Base-by-base conservation (phyloP, 1,139 yeast genomes). In the Groenewaldozyma sp. region DNA sequence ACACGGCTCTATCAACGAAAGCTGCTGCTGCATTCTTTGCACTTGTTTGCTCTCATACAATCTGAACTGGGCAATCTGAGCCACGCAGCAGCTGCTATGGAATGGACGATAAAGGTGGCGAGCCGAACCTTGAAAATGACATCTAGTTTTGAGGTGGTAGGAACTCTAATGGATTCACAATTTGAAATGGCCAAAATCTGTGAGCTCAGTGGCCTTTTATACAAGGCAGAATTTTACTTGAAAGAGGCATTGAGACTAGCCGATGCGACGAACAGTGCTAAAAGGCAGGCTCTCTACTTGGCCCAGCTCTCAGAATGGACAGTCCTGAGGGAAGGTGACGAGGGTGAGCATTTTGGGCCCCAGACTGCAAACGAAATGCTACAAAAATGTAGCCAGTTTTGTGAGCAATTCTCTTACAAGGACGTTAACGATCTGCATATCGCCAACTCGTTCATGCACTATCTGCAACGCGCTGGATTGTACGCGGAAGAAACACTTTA, bases 171-270 rank as follows among this genome's bases (percentile, higher is more conserved):
- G 33, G 33, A 29, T 9, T 13, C 33, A 9, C 17, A n/a, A 5
- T 29, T 33, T 26, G 24, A 35, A 11, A 27, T 49, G 4, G 51
- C 57, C 1, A 43, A 41, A 37, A 41, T 45, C 4, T 51, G 47
- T 39, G 58, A 54, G 35, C 37, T 39, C 13, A 43, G 48, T 7
- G 58, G 58, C 26, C 40, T 52, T 17, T 46, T 45, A 13, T 40
- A 49, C 21, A 51, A 47, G 31, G 49, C 58, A 1, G 36, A 37
- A 20, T 49, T 50, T 34, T 51, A 52, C 36, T 42, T 50, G 17
- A 45, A 45, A 7, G 56, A 53, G 35, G 56, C 54, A 1, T 37
- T 46, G 2, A 46, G 46, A 34, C 35, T 51, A 14, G 49, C 56
- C 2, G 40, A 40, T 22, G 37, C 46, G 6, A 21, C 38, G 3